Evolutionary conservation across 441 rosid genomes (phyloP).

Genomic region (Daphne laureola): DNA sequence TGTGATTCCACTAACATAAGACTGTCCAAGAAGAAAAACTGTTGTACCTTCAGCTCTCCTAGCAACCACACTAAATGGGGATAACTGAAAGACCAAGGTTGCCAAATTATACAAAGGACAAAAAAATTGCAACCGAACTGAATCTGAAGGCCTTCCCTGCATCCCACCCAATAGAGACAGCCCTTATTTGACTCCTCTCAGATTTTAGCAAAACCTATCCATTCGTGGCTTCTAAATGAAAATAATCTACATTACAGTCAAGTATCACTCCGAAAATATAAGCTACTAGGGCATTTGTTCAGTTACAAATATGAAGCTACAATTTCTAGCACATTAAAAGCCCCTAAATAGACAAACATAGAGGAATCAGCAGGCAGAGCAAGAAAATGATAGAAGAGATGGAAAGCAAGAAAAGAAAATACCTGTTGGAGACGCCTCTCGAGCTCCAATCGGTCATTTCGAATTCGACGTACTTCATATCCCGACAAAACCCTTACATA

Average conservation of each 20-base stretch:
- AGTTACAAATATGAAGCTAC: not conserved
- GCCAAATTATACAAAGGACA: too few species aligned
- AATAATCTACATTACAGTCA: not conserved
- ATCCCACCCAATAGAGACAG: too few species aligned
- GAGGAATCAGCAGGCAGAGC: not conserved
- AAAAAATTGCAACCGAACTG: too few species aligned
- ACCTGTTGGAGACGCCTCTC: conserved; percentile 75
- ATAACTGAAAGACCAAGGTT: too few species aligned
- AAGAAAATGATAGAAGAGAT: not conserved
- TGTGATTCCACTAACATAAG: too few species aligned
- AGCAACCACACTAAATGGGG: too few species aligned
- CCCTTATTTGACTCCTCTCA: too few species aligned
- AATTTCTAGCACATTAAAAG: conserved; percentile 3
- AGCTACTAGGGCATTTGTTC: not conserved
- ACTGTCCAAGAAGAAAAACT: too few species aligned
- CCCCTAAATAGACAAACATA: not conserved
- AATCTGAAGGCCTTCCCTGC: too few species aligned
- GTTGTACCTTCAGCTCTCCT: too few species aligned
- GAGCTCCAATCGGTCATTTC: conserved; percentile 65
- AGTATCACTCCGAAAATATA: not conserved
- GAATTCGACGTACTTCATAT: conserved; percentile 75
- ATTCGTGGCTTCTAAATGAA: not conserved
- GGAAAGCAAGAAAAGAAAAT: not conserved
- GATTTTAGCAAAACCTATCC: too few species aligned
- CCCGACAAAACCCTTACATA: conserved; percentile 87